phyloP scores from a whole-genome alignment of 2,329 filamentous ascomycete species.

The Cladosporium cucumerinum region DNA sequence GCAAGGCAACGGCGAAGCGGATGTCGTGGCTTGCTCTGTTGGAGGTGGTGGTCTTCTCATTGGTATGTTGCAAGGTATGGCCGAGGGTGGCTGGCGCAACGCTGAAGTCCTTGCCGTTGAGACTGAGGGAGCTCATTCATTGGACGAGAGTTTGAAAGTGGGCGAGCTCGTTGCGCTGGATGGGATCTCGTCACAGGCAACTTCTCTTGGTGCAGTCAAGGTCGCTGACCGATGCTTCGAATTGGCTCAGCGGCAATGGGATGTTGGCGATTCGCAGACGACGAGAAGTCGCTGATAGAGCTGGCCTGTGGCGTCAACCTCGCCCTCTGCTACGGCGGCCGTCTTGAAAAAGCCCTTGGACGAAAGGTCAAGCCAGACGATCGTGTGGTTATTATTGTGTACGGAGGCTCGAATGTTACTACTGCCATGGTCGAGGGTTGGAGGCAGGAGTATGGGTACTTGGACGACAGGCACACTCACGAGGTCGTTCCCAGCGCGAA shows the following conservation, averaged over 20 bases:
- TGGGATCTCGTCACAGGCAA: constrained; percentile 72
- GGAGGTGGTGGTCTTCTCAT: constrained; percentile 79
- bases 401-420: constrained; percentile 61
- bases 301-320: constrained; percentile 79
- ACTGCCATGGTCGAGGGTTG: constrained; percentile 51
- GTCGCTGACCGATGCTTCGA: constrained; percentile 67
- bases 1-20: constrained; percentile 47
- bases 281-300: constrained; percentile 78
- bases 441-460: constrained; percentile 39
- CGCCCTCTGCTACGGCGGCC: constrained; percentile 62
- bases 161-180: constrained; percentile 57
- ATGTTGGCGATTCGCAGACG: constrained; percentile 73
- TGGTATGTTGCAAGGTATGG: constrained; percentile 69
- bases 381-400: constrained; percentile 80
- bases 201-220: constrained; percentile 67
- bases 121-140: constrained; percentile 68
- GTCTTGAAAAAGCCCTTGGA: constrained; percentile 57
- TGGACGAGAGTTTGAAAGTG: constrained; percentile 60
- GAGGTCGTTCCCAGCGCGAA: constrained; percentile 23
- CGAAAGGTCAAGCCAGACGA: constrained; percentile 62
- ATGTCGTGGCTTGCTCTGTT: constrained; percentile 72
- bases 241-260: constrained; percentile 64
- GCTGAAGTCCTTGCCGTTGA: constrained; percentile 67
- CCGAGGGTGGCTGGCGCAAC: constrained; percentile 37
- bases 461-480: constrained; percentile 20